Base-by-base conservation (phyloP, 192 early-diverging fungal species). In the Umbelopsis isabellina region DNA sequence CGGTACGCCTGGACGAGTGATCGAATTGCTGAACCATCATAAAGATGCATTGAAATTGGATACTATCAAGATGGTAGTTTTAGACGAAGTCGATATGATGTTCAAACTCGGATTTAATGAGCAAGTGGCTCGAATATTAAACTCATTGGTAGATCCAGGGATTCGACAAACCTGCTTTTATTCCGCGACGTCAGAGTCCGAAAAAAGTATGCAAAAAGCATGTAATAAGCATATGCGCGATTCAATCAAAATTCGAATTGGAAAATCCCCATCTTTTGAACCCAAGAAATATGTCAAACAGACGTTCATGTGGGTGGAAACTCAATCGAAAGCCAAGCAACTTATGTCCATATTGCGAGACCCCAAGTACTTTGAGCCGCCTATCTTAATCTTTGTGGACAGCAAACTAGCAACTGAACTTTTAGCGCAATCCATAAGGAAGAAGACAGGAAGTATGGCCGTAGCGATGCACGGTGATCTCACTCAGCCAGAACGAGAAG, bases 11-110 rank as follows among this genome's bases (percentile, higher is more conserved):
- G 87, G 87, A 49, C 74, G 88, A 12, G 46, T 89, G 37, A 33
- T 85, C 4, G 84, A 85, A 13, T 74, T 86, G 16, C 37, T 82
- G 5, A 75, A 72, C 11, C 69, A 75, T 27, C 77, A 83, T 46
- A 30, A 68, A 11, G 20, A 65, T 6, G 72, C 75, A 22, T 48
- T 85, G 10, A 46, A 58, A 11, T 72, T 83, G 21, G 80, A 74
- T 27, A 81, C 74, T 27, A 69, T 83, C 23, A 80, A 75, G 35
- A 82, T 83, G 66, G 50, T 87, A 7, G 83, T 87, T 2, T 27
- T 87, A 25, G 86, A 87, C 46, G 86, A 87, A 61, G 86, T 82
- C 13, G 86, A 87, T 52, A 72, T 84, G 45, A 87, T 87, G 84
- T 80, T 87, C 61, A 82, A 82, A 37, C 58, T 87, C 48, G 86